A percentile compares a stretch with the other conserved stretches of the same genome.
phyloP scores from a whole-genome alignment of 2,329 filamentous ascomycete species.

The Stagonosporopsis cucurbitacearum region DNA sequence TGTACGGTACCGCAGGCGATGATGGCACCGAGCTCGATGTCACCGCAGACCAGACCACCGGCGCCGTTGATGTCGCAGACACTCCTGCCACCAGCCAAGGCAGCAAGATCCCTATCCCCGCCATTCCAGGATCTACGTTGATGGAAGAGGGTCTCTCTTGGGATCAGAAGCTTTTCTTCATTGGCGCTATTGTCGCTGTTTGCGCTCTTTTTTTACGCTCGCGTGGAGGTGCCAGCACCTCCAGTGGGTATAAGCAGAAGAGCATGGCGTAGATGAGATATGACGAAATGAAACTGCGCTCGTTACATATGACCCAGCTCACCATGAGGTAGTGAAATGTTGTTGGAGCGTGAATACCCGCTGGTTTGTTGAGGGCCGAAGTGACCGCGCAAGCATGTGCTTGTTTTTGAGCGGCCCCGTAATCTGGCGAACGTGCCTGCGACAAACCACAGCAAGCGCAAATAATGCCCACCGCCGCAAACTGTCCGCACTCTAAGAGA shows the following conservation, averaged over 20 bases:
- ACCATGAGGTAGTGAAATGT: not conserved
- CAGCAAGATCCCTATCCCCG: constrained; percentile 28
- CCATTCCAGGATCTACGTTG: constrained; percentile 20
- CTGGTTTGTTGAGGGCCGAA: not conserved
- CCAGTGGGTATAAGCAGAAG: constrained; percentile 45
- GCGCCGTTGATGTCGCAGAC: constrained; percentile 34
- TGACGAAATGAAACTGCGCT: constrained; percentile 18
- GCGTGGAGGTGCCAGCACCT: constrained; percentile 30
- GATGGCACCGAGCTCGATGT: constrained; percentile 53
- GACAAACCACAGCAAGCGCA: constrained; percentile 1
- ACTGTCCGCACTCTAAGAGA: constrained; percentile 7
- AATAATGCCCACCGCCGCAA: constrained; percentile 1
- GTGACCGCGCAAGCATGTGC: constrained; percentile 16
- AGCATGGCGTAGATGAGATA: constrained; percentile 47
- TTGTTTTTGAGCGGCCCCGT: constrained; percentile 7
- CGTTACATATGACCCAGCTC: not conserved
- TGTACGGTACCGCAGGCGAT: constrained; percentile 52
- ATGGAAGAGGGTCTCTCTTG: constrained; percentile 50
- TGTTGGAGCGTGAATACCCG: not conserved
- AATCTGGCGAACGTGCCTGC: constrained; percentile 16
- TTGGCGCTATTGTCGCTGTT: constrained; percentile 52
- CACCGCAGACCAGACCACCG: constrained; percentile 35
- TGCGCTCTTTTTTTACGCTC: constrained; percentile 52
- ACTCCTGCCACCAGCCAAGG: constrained; percentile 29
- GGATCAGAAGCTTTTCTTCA: constrained; percentile 54